Conservation (phyloP, 2,329 filamentous ascomycete species). For the Hypoxylon sp. region DNA sequence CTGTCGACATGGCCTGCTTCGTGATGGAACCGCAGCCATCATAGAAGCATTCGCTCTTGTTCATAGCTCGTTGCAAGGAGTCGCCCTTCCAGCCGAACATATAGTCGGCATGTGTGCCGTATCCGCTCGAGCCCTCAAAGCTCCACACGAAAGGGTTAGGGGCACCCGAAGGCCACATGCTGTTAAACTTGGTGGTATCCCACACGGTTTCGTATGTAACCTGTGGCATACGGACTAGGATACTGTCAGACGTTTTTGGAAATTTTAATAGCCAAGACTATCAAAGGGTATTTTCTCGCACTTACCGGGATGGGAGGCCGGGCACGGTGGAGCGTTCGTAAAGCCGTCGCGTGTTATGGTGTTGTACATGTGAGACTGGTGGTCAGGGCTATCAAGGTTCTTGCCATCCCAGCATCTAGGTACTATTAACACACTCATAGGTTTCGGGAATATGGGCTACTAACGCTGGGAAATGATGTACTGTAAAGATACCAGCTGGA, state of each 20-base stretch:
- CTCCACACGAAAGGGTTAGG: constrained; percentile 55
- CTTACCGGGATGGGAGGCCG: constrained; percentile 40
- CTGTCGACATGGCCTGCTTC: constrained; percentile 53
- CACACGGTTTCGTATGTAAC: constrained; percentile 63
- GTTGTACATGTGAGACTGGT: constrained; percentile 49
- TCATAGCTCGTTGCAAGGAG: constrained; percentile 55
- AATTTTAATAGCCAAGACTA: not conserved
- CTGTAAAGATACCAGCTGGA: constrained; percentile 60
- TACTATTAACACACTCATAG: constrained; percentile 17
- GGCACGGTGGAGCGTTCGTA: constrained; percentile 51
- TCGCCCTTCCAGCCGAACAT: constrained; percentile 51
- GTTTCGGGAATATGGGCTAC: constrained; percentile 26
- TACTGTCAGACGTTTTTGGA: not conserved
- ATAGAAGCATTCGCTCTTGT: constrained; percentile 61
- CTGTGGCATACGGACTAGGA: constrained; percentile 58
- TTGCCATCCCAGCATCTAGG: constrained; percentile 46
- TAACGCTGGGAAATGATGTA: constrained; percentile 60
- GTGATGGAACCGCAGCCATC: constrained; percentile 55
- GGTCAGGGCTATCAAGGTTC: constrained; percentile 47
- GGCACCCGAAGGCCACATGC: constrained; percentile 56
- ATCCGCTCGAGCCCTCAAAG: constrained; percentile 55
- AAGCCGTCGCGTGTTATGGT: constrained; percentile 46
- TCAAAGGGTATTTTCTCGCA: not conserved
- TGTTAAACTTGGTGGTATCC: constrained; percentile 60
- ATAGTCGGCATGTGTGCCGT: constrained; percentile 51